phyloP scores from a whole-genome alignment of 2,329 filamentous ascomycete species.

The Neopestalotiopsis clavispora region DNA sequence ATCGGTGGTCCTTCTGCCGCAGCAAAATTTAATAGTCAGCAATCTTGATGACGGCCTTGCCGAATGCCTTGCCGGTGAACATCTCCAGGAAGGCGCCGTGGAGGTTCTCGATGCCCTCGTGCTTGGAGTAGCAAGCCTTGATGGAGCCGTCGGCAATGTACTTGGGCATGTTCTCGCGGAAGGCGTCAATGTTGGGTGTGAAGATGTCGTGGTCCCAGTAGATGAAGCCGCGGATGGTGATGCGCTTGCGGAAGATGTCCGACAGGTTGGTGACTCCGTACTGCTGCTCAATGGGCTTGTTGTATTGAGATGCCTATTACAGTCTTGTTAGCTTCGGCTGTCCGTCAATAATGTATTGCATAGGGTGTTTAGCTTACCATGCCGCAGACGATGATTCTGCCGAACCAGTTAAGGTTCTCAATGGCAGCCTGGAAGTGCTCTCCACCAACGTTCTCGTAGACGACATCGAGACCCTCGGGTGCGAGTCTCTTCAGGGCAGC shows the following conservation, averaged over 20 bases:
- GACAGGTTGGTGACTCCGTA: conserved; percentile 16
- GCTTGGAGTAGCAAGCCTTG: conserved; percentile 9
- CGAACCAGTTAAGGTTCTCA: conserved; percentile 16
- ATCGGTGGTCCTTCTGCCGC: not conserved
- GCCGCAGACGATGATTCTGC: conserved; percentile 14
- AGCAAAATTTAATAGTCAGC: not conserved
- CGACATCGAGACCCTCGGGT: conserved; percentile 13
- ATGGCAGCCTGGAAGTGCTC: conserved; percentile 16
- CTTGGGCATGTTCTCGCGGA: conserved; percentile 16
- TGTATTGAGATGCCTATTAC: conserved; percentile 10
- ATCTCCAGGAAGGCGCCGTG: conserved; percentile 8
- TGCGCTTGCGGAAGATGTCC: conserved; percentile 14
- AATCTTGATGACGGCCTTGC: conserved; percentile 14
- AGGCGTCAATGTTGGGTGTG: conserved; percentile 7
- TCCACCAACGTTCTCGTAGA: conserved; percentile 16
- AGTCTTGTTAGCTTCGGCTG: not conserved
- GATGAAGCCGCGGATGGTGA: conserved; percentile 14
- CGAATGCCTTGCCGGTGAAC: conserved; percentile 15
- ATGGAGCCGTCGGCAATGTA: conserved; percentile 13
- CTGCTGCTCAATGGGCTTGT: conserved; percentile 13
- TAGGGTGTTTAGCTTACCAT: not conserved
- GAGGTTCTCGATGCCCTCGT: conserved; percentile 4
- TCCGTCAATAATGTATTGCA: too few species aligned
- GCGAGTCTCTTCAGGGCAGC: conserved; percentile 11
- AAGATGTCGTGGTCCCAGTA: conserved; percentile 17